phyloP scores from a whole-genome alignment of 2,329 filamentous ascomycete species.

The Venturia nashicola region DNA sequence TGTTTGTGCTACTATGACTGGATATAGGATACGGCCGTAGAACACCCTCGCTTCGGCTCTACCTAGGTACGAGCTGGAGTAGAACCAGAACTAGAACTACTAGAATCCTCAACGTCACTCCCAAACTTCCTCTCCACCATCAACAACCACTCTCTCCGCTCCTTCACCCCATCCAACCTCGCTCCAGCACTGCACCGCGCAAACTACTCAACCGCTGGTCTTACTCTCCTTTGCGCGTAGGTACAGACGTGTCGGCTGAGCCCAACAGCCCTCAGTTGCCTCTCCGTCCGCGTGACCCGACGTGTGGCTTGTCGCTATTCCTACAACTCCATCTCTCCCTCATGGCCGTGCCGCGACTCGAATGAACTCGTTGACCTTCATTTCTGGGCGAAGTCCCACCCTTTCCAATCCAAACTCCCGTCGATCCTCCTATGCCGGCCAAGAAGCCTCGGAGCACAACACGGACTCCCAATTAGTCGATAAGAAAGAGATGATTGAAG shows the following conservation, averaged over 20 bases:
- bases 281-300: neutral
- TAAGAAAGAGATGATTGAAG: neutral
- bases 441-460: conserved; percentile 12
- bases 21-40: too few relatives aligned
- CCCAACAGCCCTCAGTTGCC: neutral
- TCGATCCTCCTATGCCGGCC: conserved; percentile 40
- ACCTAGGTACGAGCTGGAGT: too few relatives aligned
- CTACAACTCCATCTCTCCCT: conserved; percentile 15
- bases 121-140: neutral
- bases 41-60: too few relatives aligned
- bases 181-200: neutral
- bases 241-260: neutral
- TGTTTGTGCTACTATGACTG: neutral
- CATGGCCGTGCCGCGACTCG: conserved; percentile 38
- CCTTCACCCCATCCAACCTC: neutral
- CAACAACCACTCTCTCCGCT: neutral
- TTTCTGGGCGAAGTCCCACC: conserved; percentile 60
- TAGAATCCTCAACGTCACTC: neutral
- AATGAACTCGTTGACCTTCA: conserved; percentile 96
- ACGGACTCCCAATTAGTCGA: neutral
- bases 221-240: neutral
- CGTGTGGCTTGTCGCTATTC: neutral
- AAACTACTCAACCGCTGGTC: too few relatives aligned
- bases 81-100: too few relatives aligned
- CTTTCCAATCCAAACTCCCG: conserved; percentile 38